Conservation (phyloP, 1,139 yeast genomes). For the Pneumocystis oryctolagi region DNA sequence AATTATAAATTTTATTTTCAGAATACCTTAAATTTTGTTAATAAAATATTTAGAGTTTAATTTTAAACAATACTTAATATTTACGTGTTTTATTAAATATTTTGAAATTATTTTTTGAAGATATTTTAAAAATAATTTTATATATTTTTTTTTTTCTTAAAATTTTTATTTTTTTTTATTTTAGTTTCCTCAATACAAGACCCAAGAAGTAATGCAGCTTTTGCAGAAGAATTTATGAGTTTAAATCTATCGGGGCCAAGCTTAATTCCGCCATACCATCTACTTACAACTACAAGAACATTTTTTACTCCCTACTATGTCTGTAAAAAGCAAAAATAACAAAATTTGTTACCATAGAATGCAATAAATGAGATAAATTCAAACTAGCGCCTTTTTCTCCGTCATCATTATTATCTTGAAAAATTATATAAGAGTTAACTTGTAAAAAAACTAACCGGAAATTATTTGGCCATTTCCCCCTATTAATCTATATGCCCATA, state of each 20-base stretch:
- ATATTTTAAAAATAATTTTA: not conserved
- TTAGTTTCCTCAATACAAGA: slow-evolving; percentile 27
- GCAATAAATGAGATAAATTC: slow-evolving; percentile 28
- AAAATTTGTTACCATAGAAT: slow-evolving; percentile 19
- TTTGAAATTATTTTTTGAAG: not conserved
- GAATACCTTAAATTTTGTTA: too few relatives aligned
- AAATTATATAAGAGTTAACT: not conserved
- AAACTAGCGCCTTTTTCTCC: slow-evolving; percentile 93
- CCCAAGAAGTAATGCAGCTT: slow-evolving; percentile 65
- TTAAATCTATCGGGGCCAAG: slow-evolving; percentile 87
- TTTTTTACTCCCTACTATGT: slow-evolving; percentile 52
- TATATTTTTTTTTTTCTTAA: not conserved
- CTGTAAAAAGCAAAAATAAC: not conserved
- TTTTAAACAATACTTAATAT: too few relatives aligned
- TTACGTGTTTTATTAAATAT: too few relatives aligned
- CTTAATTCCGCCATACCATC: slow-evolving; percentile 92
- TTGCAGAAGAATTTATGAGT: slow-evolving; percentile 77
- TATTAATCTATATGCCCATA: slow-evolving; percentile 71
- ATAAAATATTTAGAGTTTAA: too few relatives aligned
- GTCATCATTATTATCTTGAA: slow-evolving; percentile 80
- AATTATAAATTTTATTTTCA: too few relatives aligned
- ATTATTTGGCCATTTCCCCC: slow-evolving; percentile 33
- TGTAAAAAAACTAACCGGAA: not conserved
- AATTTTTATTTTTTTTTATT: slow-evolving; percentile 19
- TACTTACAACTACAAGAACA: slow-evolving; percentile 68